Conservation (phyloP, 1,284 basidiomycete species). For the Fomitopsis pinicola region DNA sequence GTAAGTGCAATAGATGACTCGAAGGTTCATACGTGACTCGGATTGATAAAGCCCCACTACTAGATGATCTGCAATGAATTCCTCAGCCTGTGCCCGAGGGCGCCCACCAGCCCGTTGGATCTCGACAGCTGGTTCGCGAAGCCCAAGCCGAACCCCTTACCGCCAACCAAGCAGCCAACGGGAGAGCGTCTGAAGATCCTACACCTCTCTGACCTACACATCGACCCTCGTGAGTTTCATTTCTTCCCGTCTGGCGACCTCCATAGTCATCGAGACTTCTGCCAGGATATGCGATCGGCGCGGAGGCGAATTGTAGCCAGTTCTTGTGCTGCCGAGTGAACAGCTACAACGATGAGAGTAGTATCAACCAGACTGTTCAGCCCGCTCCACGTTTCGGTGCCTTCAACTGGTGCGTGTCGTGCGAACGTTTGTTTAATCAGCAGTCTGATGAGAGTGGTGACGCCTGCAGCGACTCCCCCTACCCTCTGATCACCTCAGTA, state of each 20-base stretch:
- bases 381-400: slow-evolving; percentile 70
- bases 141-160: slow-evolving; percentile 66
- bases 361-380: slow-evolving; percentile 42
- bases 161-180: slow-evolving; percentile 47
- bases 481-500: slow-evolving; percentile 56
- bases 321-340: slow-evolving; percentile 69
- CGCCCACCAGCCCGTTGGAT: slow-evolving; percentile 48
- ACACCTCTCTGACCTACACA: slow-evolving; percentile 75
- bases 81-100: slow-evolving; percentile 44
- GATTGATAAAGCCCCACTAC: not conserved
- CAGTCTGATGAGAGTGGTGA: too few relatives aligned
- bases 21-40: not conserved
- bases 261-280: not conserved
- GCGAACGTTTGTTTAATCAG: not conserved
- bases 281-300: slow-evolving; percentile 63
- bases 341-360: slow-evolving; percentile 38
- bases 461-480: slow-evolving; percentile 60
- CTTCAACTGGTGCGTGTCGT: slow-evolving; percentile 47
- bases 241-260: not conserved
- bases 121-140: slow-evolving; percentile 55
- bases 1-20: slow-evolving; percentile 25
- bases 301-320: slow-evolving; percentile 73
- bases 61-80: slow-evolving; percentile 47
- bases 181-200: slow-evolving; percentile 69
- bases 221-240: slow-evolving; percentile 57